phyloP scores from a whole-genome alignment of 257 asterid species.

The Solanum appendiculatum region DNA sequence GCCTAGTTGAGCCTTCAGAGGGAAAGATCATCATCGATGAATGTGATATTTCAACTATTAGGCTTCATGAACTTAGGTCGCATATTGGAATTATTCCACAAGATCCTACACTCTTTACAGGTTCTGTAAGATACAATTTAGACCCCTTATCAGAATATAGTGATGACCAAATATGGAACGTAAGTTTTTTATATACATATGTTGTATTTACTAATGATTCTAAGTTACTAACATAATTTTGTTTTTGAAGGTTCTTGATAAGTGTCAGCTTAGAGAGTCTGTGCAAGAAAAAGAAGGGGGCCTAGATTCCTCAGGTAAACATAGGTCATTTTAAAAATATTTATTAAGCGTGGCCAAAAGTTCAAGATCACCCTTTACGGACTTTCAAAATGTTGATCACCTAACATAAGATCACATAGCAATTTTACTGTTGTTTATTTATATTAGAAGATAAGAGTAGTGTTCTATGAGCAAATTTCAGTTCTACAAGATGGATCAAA shows the following conservation, averaged over 20 bases:
- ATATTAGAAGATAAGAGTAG: too few relatives aligned
- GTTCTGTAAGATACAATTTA: background rate
- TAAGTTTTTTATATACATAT: background rate
- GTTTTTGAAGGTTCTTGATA: background rate
- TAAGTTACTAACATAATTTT: background rate
- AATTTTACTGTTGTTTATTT: too few relatives aligned
- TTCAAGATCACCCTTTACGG: too few relatives aligned
- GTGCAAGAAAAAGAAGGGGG: background rate
- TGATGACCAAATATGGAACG: constrained; percentile 7
- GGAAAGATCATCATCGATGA: constrained; percentile 1
- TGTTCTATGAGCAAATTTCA: background rate
- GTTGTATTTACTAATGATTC: background rate
- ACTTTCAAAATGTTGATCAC: background rate
- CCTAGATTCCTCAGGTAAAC: background rate
- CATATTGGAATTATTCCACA: background rate
- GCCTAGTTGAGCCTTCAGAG: constrained; percentile 3
- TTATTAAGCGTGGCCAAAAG: too few relatives aligned
- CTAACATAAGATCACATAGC: too few relatives aligned
- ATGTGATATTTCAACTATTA: background rate
- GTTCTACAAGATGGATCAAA: background rate
- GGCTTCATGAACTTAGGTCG: constrained; percentile 2
- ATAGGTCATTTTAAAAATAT: too few relatives aligned
- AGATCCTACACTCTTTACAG: background rate
- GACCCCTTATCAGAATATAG: background rate
- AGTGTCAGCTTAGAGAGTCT: constrained; percentile 5